Conservation (phyloP, 2,329 filamentous ascomycete species). For the Beauveria brongniartii region DNA sequence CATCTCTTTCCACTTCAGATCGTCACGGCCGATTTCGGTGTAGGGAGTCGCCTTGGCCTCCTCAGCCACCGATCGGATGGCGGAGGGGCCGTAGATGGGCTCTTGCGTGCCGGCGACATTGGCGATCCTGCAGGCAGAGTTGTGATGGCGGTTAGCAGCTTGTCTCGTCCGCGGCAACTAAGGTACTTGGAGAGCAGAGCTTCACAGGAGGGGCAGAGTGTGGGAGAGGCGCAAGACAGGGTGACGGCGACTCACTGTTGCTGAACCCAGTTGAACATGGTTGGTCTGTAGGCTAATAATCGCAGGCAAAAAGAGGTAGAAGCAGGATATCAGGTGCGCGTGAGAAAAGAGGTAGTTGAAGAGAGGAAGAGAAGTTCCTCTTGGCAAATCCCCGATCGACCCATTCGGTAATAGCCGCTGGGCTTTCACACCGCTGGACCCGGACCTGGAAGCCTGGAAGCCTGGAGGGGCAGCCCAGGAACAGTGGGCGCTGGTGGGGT, state of each 20-base stretch:
- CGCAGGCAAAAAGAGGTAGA: not conserved
- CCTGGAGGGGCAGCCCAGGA: constrained; percentile 1
- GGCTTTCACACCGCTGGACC: constrained; percentile 7
- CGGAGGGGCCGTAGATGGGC: constrained; percentile 85
- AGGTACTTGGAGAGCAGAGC: not conserved
- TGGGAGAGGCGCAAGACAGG: not conserved
- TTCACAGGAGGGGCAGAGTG: not conserved
- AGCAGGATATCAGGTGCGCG: not conserved
- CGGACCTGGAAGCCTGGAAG: not conserved
- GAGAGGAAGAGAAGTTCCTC: constrained; percentile 9
- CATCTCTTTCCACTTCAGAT: constrained; percentile 75
- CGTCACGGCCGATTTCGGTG: constrained; percentile 68
- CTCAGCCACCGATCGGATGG: constrained; percentile 76
- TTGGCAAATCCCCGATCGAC: constrained; percentile 2
- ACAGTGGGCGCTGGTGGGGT: constrained; percentile 7
- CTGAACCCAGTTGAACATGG: constrained; percentile 92
- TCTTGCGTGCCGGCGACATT: constrained; percentile 92
- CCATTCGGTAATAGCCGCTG: constrained; percentile 10
- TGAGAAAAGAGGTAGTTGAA: not conserved
- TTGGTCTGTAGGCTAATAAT: constrained; percentile 18
- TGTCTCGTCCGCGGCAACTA: not conserved
- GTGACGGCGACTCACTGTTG: constrained; percentile 57
- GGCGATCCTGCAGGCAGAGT: constrained; percentile 42
- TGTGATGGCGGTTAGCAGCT: constrained; percentile 16
- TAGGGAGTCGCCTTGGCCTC: constrained; percentile 72